phyloP scores from a whole-genome alignment of 1,284 basidiomycete species.

The Rhodofomes roseus region DNA sequence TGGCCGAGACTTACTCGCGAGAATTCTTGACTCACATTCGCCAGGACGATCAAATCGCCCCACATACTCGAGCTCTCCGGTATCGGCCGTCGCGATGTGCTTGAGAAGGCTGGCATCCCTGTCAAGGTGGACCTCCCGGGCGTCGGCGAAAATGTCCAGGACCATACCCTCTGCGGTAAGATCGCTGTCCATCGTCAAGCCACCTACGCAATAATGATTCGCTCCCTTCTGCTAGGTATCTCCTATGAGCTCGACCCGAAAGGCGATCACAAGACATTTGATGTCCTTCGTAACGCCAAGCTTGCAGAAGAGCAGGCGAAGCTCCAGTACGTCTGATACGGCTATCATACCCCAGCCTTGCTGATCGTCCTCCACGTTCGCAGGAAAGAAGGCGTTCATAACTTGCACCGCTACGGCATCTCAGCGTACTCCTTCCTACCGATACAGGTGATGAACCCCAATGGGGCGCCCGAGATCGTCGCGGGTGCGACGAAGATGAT shows the following conservation, averaged over 20 bases:
- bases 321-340: constrained; percentile 8
- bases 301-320: constrained; percentile 7
- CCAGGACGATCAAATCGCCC: constrained; percentile 26
- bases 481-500: constrained; percentile 1
- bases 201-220: neutral
- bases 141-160: constrained; percentile 36
- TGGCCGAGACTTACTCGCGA: neutral
- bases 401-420: constrained; percentile 10
- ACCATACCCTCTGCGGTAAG: constrained; percentile 19
- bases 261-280: constrained; percentile 6
- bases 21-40: too few species aligned
- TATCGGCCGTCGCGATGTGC: constrained; percentile 27
- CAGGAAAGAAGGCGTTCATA: constrained; percentile 5
- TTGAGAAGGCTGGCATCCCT: constrained; percentile 26
- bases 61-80: constrained; percentile 39
- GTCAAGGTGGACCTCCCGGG: constrained; percentile 23
- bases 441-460: constrained; percentile 2
- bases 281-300: constrained; percentile 9
- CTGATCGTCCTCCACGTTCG: neutral
- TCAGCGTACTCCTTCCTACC: constrained; percentile 11
- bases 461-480: constrained; percentile 2
- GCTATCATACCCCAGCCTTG: neutral
- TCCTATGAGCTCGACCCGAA: constrained; percentile 7
- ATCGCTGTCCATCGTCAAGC: too few species aligned
- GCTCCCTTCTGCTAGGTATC: neutral